A percentile compares a stretch with the other conserved stretches of the same genome.
These are phyloP conservation scores for Trichoderma arundinaceum DNA, from an alignment of 2,329 filamentous ascomycete species.

Conservation along the genomic window DNA sequence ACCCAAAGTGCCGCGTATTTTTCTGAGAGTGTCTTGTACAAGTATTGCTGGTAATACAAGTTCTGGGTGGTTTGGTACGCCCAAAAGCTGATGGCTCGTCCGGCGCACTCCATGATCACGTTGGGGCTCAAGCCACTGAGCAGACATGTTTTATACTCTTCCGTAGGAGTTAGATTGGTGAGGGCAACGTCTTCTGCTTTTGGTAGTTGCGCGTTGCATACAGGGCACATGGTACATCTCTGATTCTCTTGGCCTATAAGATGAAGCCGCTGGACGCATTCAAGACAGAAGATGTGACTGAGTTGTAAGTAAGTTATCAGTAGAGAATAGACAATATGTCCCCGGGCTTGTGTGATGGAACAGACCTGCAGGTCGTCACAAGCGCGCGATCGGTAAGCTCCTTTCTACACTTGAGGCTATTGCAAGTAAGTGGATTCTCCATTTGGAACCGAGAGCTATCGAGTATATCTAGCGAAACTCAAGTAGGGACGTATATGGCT, in stretches of 20 bases:
- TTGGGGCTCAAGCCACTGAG: conserved; percentile 82
- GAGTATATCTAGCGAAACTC: background rate
- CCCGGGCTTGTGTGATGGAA: background rate
- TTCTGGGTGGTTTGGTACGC: conserved; percentile 85
- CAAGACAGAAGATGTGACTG: conserved; percentile 84
- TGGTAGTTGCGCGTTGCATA: conserved; percentile 70
- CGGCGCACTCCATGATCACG: conserved; percentile 85
- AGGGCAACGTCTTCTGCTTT: conserved; percentile 78
- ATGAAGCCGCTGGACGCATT: conserved; percentile 70
- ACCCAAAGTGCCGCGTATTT: conserved; percentile 69
- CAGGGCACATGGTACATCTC: conserved; percentile 67
- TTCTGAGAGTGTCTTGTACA: conserved; percentile 72
- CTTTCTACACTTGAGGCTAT: conserved; percentile 75
- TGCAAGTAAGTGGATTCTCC: conserved; percentile 80
- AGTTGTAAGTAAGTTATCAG: conserved; percentile 21
- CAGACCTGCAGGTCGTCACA: conserved; percentile 85
- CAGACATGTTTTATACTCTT: conserved; percentile 89
- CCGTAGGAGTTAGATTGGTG: conserved; percentile 74
- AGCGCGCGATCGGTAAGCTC: conserved; percentile 74
- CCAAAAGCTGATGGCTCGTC: conserved; percentile 81
- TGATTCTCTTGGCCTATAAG: conserved; percentile 54
- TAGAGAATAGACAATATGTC: background rate
- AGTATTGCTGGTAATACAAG: conserved; percentile 77
- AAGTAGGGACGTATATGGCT: background rate
- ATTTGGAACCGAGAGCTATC: conserved; percentile 52